A percentile compares a stretch with the other conserved stretches of the same genome.
phyloP scores from a whole-genome alignment of 345 rosid species.

The Eutrema yunnanense region DNA sequence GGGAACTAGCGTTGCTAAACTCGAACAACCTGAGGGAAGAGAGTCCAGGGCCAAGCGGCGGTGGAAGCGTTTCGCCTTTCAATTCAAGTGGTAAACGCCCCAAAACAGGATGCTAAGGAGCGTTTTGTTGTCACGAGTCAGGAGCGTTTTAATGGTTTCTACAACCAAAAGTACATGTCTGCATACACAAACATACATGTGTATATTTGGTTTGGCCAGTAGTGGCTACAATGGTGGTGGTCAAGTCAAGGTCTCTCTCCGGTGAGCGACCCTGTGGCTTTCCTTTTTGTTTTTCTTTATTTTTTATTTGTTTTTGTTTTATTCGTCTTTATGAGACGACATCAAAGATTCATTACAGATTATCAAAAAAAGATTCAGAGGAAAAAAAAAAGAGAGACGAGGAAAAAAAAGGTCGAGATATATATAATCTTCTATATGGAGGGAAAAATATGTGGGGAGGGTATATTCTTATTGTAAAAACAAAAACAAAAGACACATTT shows the following conservation, averaged over 20 bases:
- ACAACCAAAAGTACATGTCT: slow-evolving; percentile 22
- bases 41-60: slow-evolving; percentile 86
- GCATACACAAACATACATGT: slow-evolving; percentile 20
- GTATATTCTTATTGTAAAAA: slow-evolving; percentile 33
- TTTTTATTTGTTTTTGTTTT: not conserved
- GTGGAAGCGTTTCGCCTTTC: slow-evolving; percentile 82
- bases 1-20: slow-evolving; percentile 88
- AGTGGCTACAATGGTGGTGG: slow-evolving; percentile 30
- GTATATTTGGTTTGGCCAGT: slow-evolving; percentile 17
- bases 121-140: not conserved
- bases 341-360: slow-evolving; percentile 24
- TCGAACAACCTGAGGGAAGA: slow-evolving; percentile 94
- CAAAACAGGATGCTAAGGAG: slow-evolving; percentile 75
- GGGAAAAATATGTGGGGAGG: slow-evolving; percentile 15
- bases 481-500: not conserved
- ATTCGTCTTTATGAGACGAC: slow-evolving; percentile 10
- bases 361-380: slow-evolving; percentile 10
- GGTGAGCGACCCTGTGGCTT: slow-evolving; percentile 31
- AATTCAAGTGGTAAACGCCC: slow-evolving; percentile 97
- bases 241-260: slow-evolving; percentile 23
- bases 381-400: not conserved
- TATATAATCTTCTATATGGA: slow-evolving; percentile 11
- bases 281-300: not conserved
- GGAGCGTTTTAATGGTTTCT: slow-evolving; percentile 12
- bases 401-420: not conserved